Evolutionary conservation across 495 filamentous ascomycete genomes (phyloP), one percentile per base, ranked within the genome.

Genomic region (Penicillium mononematosum): DNA sequence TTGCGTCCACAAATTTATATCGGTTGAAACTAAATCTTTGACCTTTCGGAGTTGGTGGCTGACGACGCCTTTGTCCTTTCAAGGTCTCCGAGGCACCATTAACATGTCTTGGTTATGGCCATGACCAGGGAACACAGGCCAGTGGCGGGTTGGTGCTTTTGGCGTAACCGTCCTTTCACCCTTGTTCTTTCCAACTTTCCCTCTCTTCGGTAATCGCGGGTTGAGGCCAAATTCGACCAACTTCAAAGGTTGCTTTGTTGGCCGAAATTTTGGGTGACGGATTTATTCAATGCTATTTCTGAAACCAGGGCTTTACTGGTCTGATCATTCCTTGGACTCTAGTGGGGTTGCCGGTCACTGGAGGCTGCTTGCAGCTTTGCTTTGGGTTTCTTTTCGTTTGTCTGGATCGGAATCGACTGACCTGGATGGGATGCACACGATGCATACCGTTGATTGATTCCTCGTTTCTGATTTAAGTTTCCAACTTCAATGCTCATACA

Each of bases 101-200:
- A 34, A 25, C 7, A 19, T 38, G 44, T 17, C n/a, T n/a, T 46
- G 16, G 34, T n/a, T 19, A 14, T 29, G 14, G 36, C 20, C 8
- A 19, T 55, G 44, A 39, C 44, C 53, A 55, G 43, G 52, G 43
- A 55, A 55, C 53, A 55, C 44, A 41, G 14, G 20, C 43, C 42
- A 39, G 53, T 55, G 53, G 53, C 53, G 53, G 53, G 6, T 32
- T 53, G 10, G 32, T 55, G 43, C 19, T 24, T 55, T 46, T 46
- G 52, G 43, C 53, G 53, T 55, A 41, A 55, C 53, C 52, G 32
- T 43, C 42, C 24, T 38, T 32, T 53, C 38, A 44, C 43, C 5
- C 9, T 36, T 47, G 53, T 47, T 55, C 44, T 43, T 34, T 55
- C 29, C 38, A 43, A 38, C 20, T 24, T 47, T 45, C 29, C 50